These are phyloP conservation scores for Noccaea caerulescens DNA, from an alignment of 345 rosid genomes.

Conservation along the genomic window DNA sequence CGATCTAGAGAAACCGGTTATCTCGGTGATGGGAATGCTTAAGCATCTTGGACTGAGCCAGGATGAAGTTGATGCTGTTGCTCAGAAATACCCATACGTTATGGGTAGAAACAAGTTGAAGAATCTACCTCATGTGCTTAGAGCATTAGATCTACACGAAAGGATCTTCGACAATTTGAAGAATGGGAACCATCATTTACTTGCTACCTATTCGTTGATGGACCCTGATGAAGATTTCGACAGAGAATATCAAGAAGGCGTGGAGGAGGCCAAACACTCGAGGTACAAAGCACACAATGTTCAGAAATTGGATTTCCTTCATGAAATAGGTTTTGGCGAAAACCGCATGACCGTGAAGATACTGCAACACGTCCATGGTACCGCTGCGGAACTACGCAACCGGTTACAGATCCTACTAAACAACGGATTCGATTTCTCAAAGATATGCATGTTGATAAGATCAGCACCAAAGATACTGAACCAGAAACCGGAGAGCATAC, in stretches of 20 bases:
- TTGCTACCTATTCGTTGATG: constrained; percentile 50
- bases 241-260: constrained; percentile 46
- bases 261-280: constrained; percentile 50
- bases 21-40: constrained; percentile 57
- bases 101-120: constrained; percentile 61
- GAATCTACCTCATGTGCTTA: constrained; percentile 63
- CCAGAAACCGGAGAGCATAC: constrained; percentile 57
- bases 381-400: constrained; percentile 52
- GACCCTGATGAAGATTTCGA: constrained; percentile 53
- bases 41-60: constrained; percentile 55
- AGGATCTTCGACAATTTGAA: constrained; percentile 56
- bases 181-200: constrained; percentile 51
- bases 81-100: constrained; percentile 46
- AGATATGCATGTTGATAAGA: constrained; percentile 51
- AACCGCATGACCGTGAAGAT: constrained; percentile 57
- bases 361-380: constrained; percentile 56
- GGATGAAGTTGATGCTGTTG: constrained; percentile 47
- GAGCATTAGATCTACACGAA: constrained; percentile 47
- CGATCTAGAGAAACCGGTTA: constrained; percentile 50
- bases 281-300: constrained; percentile 48
- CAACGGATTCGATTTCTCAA: constrained; percentile 56
- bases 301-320: constrained; percentile 62
- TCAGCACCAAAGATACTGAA: constrained; percentile 60
- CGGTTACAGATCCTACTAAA: constrained; percentile 53
- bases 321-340: constrained; percentile 66